These are phyloP conservation scores for Acacia concinna DNA, from an alignment of 331 rosid genomes.

Conservation along the genomic window DNA sequence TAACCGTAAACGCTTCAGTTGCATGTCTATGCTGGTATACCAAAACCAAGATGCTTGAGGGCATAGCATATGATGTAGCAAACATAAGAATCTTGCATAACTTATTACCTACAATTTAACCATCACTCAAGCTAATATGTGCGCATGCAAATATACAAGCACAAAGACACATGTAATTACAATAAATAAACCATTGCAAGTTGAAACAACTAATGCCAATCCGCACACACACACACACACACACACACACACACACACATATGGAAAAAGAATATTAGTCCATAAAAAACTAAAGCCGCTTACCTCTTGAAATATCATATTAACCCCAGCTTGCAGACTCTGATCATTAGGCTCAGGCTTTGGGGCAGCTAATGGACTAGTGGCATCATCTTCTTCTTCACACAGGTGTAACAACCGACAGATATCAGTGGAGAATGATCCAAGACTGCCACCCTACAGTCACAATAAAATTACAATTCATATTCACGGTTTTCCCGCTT, in stretches of 20 bases:
- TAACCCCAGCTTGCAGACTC: constrained; percentile 60
- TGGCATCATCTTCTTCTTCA: constrained; percentile 99
- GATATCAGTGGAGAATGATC: constrained; percentile 93
- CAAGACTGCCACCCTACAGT: constrained; percentile 86
- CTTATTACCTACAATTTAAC: not conserved
- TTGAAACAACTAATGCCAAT: constrained; percentile 12
- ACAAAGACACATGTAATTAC: not conserved
- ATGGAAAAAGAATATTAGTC: constrained; percentile 1
- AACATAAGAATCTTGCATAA: not conserved
- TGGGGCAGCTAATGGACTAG: constrained; percentile 92
- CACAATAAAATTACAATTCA: constrained; percentile 48
- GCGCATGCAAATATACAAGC: not conserved
- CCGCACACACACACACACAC: too few species aligned
- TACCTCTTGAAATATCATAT: constrained; percentile 66
- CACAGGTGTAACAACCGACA: constrained; percentile 84
- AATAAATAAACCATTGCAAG: constrained; percentile 6
- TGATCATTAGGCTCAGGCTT: constrained; percentile 92
- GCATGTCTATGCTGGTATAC: not conserved
- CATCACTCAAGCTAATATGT: not conserved
- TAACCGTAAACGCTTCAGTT: not conserved
- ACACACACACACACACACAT: not conserved
- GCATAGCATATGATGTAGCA: too few species aligned
- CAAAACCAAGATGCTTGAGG: not conserved
- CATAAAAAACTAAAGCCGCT: constrained; percentile 5
- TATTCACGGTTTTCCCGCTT: constrained; percentile 28